Conservation (phyloP, 257 asterid genomes). For the Fraxinus pennsylvanica region DNA sequence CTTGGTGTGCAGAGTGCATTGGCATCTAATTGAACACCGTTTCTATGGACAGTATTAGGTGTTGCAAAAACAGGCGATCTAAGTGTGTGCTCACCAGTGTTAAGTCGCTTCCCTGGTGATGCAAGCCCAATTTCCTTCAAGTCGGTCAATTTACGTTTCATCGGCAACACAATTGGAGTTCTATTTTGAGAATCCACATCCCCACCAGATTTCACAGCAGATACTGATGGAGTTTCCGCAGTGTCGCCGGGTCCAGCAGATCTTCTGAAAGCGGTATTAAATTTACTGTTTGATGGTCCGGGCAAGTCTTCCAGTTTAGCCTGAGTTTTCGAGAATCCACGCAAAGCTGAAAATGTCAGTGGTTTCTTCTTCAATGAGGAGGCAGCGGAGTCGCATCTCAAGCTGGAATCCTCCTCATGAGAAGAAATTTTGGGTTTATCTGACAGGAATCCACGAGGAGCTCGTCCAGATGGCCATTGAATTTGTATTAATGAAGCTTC, state of each 20-base stretch:
- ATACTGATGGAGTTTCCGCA: constrained; percentile 52
- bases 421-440: constrained; percentile 52
- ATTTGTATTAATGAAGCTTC: constrained; percentile 64
- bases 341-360: constrained; percentile 41
- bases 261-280: constrained; percentile 37
- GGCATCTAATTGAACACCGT: constrained; percentile 59
- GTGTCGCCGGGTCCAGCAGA: constrained; percentile 37
- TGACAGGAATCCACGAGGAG: constrained; percentile 65
- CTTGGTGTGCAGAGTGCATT: constrained; percentile 47
- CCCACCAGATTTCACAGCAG: constrained; percentile 48
- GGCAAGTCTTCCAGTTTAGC: constrained; percentile 49
- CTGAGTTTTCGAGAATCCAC: constrained; percentile 40
- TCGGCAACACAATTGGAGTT: constrained; percentile 83
- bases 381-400: constrained; percentile 49
- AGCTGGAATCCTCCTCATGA: constrained; percentile 48
- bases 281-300: constrained; percentile 43
- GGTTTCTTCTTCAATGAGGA: constrained; percentile 59
- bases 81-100: constrained; percentile 61
- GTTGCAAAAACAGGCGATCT: constrained; percentile 59
- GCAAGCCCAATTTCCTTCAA: constrained; percentile 49
- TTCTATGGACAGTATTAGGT: constrained; percentile 53
- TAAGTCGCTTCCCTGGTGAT: constrained; percentile 63
- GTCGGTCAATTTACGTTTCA: constrained; percentile 84
- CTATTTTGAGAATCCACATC: constrained; percentile 53
- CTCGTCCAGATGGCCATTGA: constrained; percentile 92